Conservation (phyloP, 1,284 basidiomycete genomes). For the Cryptococcus amylolentus region DNA sequence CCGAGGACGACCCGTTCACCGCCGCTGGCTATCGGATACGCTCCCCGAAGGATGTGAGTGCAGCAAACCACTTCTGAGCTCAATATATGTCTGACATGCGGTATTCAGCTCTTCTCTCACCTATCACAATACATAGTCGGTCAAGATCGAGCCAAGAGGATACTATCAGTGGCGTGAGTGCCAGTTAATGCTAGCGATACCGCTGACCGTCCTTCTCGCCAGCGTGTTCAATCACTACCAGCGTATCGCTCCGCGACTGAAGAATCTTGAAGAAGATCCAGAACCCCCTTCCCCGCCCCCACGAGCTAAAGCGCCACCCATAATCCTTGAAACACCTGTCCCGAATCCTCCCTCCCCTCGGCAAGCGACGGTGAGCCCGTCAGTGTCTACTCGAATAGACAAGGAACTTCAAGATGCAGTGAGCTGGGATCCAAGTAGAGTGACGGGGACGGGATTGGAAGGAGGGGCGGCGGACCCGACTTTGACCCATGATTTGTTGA, state of each 20-base stretch:
- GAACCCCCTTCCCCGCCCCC: conserved; percentile 12
- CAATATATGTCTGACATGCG: background rate
- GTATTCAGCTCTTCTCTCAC: conserved; percentile 69
- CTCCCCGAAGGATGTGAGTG: conserved; percentile 23
- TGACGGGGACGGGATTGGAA: conserved; percentile 18
- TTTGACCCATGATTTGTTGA: conserved; percentile 33
- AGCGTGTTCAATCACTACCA: conserved; percentile 93
- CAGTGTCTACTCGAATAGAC: background rate
- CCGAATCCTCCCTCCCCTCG: background rate
- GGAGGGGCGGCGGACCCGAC: conserved; percentile 38
- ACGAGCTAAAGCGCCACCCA: conserved; percentile 23
- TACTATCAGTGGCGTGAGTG: conserved; percentile 80
- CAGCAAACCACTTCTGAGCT: background rate
- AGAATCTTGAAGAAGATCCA: conserved; percentile 49
- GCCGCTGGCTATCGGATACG: conserved; percentile 9
- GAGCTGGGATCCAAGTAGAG: conserved; percentile 23
- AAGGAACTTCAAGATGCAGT: background rate
- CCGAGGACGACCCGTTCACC: conserved; percentile 7
- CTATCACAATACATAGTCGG: conserved; percentile 88
- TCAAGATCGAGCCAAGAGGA: conserved; percentile 87
- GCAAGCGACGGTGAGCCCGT: background rate
- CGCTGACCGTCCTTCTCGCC: background rate
- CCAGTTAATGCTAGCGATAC: background rate
- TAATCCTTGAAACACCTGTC: conserved; percentile 9
- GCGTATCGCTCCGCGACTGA: conserved; percentile 55